Conservation (phyloP, 805 yeast species). For the Clavispora asparagi region DNA sequence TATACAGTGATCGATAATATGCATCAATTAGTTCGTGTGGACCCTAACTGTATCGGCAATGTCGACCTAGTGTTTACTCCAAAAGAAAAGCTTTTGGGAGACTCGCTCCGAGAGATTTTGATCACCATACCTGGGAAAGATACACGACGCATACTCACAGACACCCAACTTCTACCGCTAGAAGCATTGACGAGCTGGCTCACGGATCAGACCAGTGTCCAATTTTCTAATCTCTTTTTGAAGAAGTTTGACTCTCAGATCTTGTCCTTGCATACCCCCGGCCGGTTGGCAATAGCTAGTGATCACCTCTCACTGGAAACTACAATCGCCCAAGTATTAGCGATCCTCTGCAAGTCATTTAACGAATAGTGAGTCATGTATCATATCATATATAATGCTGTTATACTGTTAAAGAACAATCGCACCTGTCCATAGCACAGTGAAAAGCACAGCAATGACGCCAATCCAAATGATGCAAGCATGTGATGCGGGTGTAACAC, state of each 20-base stretch:
- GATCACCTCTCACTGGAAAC: background rate
- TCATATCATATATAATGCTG: background rate
- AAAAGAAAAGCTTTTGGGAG: slow-evolving; percentile 2
- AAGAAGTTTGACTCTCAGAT: slow-evolving; percentile 1
- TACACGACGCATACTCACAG: background rate
- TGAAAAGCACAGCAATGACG: slow-evolving; percentile 17
- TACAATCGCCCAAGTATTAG: background rate
- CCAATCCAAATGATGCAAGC: slow-evolving; percentile 22
- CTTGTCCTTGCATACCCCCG: background rate
- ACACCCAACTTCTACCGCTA: slow-evolving; percentile 1
- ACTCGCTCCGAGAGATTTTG: slow-evolving; percentile 6
- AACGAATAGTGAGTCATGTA: background rate
- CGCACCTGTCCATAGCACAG: slow-evolving; percentile 16
- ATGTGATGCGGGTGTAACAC: slow-evolving; percentile 23
- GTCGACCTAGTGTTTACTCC: slow-evolving; percentile 8
- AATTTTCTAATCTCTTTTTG: slow-evolving; percentile 5
- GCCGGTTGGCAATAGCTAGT: background rate
- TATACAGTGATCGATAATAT: slow-evolving; percentile 2
- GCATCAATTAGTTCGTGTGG: background rate
- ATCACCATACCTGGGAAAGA: slow-evolving; percentile 7
- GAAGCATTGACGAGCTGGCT: slow-evolving; percentile 8
- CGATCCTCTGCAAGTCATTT: background rate
- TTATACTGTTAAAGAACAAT: background rate
- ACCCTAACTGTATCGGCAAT: slow-evolving; percentile 4
- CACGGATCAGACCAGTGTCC: slow-evolving; percentile 6